Base-by-base conservation (phyloP, 73 alveolate genomes). In the Paramecium biaurelia region DNA sequence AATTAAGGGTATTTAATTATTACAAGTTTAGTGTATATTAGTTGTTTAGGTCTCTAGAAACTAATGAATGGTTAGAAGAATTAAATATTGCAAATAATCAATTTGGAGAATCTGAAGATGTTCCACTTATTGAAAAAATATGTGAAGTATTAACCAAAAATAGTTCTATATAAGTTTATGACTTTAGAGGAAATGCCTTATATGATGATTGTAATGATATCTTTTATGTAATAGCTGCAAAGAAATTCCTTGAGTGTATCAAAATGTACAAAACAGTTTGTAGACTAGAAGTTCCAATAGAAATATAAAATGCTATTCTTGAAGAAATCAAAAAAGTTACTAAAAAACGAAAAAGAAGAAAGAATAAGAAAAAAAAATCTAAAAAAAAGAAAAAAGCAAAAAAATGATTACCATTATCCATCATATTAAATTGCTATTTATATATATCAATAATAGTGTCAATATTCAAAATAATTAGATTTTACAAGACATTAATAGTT, bases 21-120 rank as follows among this genome's bases (percentile, higher is more conserved):
- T 34, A 9, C 12, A 32, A 35, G 1, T 74, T 28, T 15, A 74
- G 87, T 34, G 74, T 89, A 0, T 89, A 89, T 59, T 43, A 89
- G 67, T 45, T 89, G 7, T 89, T 89, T 70, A 70, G 94, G 57
- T 79, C 94, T 7, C 28, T 89, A 28, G 94, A 89, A 34, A 43
- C 92, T 30, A 89, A 89, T 72, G 87, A 70, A 42, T 89, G 94
- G 94, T 82, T 89, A 43, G 85, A 89, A 28, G 87, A 89, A 57
- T 58, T 89, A 82, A 89, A 70, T 68, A 68, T 89, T 43, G 94
- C 94, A 23, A 89, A 89, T 11, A 89, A 89, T 89, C 32, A 89
- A 43, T 89, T 89, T 89, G 94, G 94, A 30, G 94, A 89, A 70
- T 34, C 85, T 70, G 94, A 89, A 43, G 94, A 89, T 49, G 74